These are phyloP conservation scores for Alternaria rosae DNA, from an alignment of 2,329 filamentous ascomycete genomes.

Conservation along the genomic window DNA sequence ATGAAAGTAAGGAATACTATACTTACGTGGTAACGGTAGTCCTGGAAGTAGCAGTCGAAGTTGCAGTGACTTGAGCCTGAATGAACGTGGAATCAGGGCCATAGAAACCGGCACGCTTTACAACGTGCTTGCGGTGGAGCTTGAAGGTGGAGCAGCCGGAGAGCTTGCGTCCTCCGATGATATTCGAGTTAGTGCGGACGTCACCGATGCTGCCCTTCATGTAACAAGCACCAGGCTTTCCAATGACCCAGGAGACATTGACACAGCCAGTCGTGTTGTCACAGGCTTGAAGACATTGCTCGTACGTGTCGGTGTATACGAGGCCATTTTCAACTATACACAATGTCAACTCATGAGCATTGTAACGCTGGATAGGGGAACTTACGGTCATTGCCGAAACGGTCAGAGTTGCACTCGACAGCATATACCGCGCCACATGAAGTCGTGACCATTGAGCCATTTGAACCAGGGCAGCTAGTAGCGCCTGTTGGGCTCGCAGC, in stretches of 20 bases:
- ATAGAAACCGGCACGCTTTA: not conserved
- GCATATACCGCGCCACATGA: constrained; percentile 25
- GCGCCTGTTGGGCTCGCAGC: not conserved
- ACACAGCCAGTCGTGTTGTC: constrained; percentile 28
- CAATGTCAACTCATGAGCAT: not conserved
- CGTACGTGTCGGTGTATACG: constrained; percentile 13
- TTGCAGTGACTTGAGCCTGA: not conserved
- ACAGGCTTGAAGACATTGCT: constrained; percentile 31
- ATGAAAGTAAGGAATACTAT: not conserved
- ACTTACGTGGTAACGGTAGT: not conserved
- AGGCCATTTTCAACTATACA: constrained; percentile 16
- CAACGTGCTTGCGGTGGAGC: constrained; percentile 23
- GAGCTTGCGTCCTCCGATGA: constrained; percentile 31
- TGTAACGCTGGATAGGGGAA: not conserved
- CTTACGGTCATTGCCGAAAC: constrained; percentile 30
- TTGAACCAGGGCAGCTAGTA: constrained; percentile 22
- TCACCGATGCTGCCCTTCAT: constrained; percentile 27
- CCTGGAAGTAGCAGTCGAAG: not conserved
- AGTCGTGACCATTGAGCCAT: constrained; percentile 23
- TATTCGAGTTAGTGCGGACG: constrained; percentile 11
- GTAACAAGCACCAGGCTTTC: constrained; percentile 32
- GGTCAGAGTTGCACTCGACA: constrained; percentile 36
- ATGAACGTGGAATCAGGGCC: constrained; percentile 7
- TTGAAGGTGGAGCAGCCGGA: constrained; percentile 15
- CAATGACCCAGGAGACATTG: constrained; percentile 26